These are phyloP conservation scores for Pleurotus tuber-regium DNA, from an alignment of 768 basidiomycete genomes.

Conservation along the genomic window DNA sequence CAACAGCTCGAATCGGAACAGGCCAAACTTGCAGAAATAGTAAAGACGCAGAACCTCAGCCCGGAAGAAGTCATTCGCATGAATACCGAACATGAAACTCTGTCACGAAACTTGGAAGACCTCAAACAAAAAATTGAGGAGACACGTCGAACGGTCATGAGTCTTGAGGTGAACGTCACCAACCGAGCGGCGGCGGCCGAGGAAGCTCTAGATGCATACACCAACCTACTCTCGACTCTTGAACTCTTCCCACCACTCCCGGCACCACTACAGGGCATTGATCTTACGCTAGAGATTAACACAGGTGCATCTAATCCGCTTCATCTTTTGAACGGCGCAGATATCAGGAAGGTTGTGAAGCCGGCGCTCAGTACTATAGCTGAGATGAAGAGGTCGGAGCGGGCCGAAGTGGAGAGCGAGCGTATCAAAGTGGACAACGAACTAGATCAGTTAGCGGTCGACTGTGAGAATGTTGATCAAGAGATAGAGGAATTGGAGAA, in stretches of 20 bases:
- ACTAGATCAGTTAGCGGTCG: constrained; percentile 70
- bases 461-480: constrained; percentile 81
- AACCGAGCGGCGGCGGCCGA: constrained; percentile 81
- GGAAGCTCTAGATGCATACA: constrained; percentile 79
- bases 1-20: constrained; percentile 66
- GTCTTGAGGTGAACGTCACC: constrained; percentile 80
- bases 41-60: constrained; percentile 85
- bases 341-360: constrained; percentile 71
- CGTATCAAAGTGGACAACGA: constrained; percentile 81
- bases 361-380: constrained; percentile 73
- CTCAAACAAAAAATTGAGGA: constrained; percentile 75
- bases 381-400: constrained; percentile 68
- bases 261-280: constrained; percentile 65
- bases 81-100: constrained; percentile 84
- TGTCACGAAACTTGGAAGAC: constrained; percentile 71
- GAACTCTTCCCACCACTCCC: constrained; percentile 77
- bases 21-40: constrained; percentile 56
- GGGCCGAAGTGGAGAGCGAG: constrained; percentile 71
- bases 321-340: constrained; percentile 63
- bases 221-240: constrained; percentile 66
- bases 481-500: constrained; percentile 74
- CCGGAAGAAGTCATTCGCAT: constrained; percentile 90
- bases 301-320: constrained; percentile 70
- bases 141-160: constrained; percentile 68
- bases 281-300: constrained; percentile 82